phyloP scores from a whole-genome alignment of 139 green algal genomes.

The Chlorella sorokiniana region DNA sequence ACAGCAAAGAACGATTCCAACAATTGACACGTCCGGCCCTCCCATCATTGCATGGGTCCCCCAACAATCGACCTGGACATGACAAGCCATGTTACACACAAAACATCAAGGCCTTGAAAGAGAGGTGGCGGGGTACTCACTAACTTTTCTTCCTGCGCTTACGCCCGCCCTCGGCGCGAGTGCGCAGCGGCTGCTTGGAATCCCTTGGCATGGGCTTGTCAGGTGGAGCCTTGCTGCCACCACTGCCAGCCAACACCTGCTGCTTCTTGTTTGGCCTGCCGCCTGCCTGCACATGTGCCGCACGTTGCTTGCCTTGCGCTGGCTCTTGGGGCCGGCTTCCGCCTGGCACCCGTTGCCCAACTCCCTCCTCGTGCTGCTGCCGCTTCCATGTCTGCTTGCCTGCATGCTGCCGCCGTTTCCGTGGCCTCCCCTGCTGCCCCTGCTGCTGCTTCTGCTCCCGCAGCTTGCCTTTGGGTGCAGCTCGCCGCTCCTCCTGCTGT shows the following conservation, averaged over 20 bases:
- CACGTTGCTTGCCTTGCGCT: no score
- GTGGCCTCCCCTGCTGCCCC: background rate
- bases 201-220: background rate
- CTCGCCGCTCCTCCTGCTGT: no score
- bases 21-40: no score
- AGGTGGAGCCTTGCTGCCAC: background rate
- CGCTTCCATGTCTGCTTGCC: background rate
- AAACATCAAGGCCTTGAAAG: background rate
- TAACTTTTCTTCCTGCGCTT: conserved; percentile 57
- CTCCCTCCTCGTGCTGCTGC: background rate
- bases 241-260: background rate
- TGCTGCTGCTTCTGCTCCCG: conserved; percentile 16
- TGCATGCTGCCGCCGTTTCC: conserved; percentile 1
- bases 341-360: conserved; percentile 12
- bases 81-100: background rate
- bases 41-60: no score
- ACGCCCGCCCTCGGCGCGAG: conserved; percentile 57
- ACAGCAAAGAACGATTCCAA: no score
- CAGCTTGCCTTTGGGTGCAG: no score
- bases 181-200: conserved; percentile 46
- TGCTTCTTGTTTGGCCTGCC: background rate
- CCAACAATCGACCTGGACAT: no score
- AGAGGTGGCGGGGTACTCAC: background rate
- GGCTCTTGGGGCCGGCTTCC: background rate
- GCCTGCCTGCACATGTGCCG: no score